Percentiles rank a stretch among this genome's conserved stretches.
Conservation (phyloP, 139 green algal genomes). For the Chlamydomonas schloesseri region DNA sequence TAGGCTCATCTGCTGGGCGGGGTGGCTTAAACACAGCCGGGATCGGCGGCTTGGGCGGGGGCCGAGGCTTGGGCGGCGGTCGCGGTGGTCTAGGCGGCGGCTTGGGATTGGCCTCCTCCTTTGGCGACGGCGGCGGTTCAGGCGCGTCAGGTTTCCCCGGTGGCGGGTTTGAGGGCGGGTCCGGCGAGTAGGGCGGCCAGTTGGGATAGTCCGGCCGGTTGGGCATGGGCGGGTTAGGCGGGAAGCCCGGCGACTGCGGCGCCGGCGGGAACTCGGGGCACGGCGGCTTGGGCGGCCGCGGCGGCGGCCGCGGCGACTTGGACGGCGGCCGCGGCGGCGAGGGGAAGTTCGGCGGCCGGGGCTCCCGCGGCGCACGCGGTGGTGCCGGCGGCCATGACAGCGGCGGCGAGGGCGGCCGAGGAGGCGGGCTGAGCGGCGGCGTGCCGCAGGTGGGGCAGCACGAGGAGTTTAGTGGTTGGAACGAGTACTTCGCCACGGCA, state of each 20-base stretch:
- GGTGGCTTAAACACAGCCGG: too few species aligned
- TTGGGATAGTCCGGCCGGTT: not conserved
- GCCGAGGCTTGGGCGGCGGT: too few species aligned
- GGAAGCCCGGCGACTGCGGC: not conserved
- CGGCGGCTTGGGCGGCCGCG: not conserved
- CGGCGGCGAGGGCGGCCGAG: not conserved
- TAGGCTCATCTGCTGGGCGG: too few species aligned
- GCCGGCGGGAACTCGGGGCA: not conserved
- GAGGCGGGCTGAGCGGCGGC: not conserved
- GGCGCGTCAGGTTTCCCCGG: not conserved
- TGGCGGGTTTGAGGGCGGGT: not conserved
- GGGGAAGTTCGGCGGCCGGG: too few species aligned
- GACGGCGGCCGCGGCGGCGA: too few species aligned
- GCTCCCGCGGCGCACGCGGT: too few species aligned
- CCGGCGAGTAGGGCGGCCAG: not conserved
- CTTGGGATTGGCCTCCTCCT: not conserved
- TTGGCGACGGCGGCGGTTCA: not conserved
- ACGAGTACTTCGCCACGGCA: not conserved
- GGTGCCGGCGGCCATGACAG: too few species aligned
- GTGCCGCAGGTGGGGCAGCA: constrained; percentile 6
- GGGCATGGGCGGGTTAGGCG: not conserved
- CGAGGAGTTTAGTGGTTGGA: not conserved
- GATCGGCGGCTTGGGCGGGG: too few species aligned
- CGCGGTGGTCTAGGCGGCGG: not conserved
- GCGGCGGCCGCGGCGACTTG: too few species aligned